Evolutionary conservation across 345 rosid genomes (phyloP), one percentile per base, ranked within the genome.

Genomic region (Brassica carinata): DNA sequence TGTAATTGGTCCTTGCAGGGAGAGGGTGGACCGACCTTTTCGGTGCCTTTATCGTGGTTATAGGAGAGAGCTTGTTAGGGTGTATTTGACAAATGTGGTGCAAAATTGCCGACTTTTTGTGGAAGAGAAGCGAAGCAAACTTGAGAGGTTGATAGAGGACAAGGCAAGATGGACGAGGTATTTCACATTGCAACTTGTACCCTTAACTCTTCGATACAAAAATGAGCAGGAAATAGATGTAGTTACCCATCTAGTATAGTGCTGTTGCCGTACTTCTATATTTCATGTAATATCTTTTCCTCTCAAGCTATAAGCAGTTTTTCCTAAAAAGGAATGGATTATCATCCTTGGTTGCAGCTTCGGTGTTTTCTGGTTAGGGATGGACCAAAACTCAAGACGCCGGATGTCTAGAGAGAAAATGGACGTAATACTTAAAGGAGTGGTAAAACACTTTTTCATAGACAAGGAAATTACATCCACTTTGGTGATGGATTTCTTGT

Each of bases 401-500:
- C 85, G 87, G 69, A 92, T 96, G 99, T 93, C 92, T 64, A 85
- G 87, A 82, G 99, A 96, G 88, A 93, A 90, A 87, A 83, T 85
- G 75, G 94, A 93, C 64, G 89, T 84, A 73, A 89, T 93, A 79
- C 87, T 92, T 79, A 96, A 93, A 90, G 91, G 89, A 81, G 91
- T 92, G 73, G 98, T 96, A 70, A 96, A 93, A 73, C 95, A 96
- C 73, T 96, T 93, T 86, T 96, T 96, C 79, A 87, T 93, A 82
- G 99, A 96, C 85, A 96, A 96, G 89, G 99, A 96, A 88, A 96
- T 93, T 72, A 87, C 96, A 64, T 93, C 99, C 71, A 93, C 99
- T 68, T 87, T 96, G 95, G 98, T 93, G 63, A 93, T 96, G 99
- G 99, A 96, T 88, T 96, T 98, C 90, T 88, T 96, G 84, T 92